A percentile compares a stretch with the other conserved stretches of the same genome.
phyloP scores from a whole-genome alignment of 2,329 filamentous ascomycete species.

The Elsinoe necatrix region DNA sequence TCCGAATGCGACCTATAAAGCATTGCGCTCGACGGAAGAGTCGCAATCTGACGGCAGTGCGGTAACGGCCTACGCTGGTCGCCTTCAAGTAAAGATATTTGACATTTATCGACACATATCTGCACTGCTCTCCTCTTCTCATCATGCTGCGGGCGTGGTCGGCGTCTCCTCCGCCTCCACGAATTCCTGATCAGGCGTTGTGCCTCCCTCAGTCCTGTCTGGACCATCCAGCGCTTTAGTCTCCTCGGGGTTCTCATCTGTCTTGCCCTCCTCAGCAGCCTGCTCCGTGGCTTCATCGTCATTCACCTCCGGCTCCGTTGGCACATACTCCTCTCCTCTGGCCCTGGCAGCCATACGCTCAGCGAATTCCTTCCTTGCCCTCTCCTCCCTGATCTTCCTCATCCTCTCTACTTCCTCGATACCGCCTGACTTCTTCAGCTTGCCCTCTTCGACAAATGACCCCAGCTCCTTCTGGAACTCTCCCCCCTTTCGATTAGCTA shows the following conservation, averaged over 20 bases:
- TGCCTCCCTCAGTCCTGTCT: constrained; percentile 7
- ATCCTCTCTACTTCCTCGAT: constrained; percentile 88
- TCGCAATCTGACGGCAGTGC: no score
- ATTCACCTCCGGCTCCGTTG: constrained; percentile 16
- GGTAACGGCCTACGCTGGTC: no score
- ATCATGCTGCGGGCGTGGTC: constrained; percentile 16
- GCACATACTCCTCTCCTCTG: constrained; percentile 27
- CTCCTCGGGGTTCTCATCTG: constrained; percentile 22
- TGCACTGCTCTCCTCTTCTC: not conserved
- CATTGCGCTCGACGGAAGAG: no score
- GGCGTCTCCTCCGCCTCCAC: constrained; percentile 27
- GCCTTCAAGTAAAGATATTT: constrained; percentile 3
- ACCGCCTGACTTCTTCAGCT: constrained; percentile 90
- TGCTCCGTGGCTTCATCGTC: constrained; percentile 21
- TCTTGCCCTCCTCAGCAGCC: not conserved
- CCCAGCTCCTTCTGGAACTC: constrained; percentile 81
- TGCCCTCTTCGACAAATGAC: constrained; percentile 78
- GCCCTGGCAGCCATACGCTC: constrained; percentile 45
- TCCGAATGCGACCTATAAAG: no score
- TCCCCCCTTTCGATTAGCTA: constrained; percentile 63
- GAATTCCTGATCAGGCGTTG: constrained; percentile 24
- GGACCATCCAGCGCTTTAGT: constrained; percentile 2
- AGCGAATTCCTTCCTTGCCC: constrained; percentile 66
- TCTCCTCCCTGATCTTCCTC: constrained; percentile 76
- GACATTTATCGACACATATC: constrained; percentile 1